Conservation (phyloP, 2,329 filamentous ascomycete species). For the Aureobasidium subglaciale region DNA sequence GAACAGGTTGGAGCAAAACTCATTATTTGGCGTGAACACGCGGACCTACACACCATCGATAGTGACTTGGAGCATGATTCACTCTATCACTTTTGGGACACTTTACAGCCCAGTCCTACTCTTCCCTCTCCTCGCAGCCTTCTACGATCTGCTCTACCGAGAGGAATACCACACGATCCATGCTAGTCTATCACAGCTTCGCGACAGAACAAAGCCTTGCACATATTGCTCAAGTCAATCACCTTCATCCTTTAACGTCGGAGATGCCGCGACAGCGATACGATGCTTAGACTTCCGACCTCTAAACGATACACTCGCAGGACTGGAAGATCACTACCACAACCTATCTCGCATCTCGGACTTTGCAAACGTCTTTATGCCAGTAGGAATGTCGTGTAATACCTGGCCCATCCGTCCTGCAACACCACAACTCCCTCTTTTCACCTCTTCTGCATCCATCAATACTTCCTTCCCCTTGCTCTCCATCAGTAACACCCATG, state of each 20-base stretch:
- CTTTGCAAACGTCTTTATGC: conserved; percentile 34
- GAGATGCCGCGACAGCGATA: too few species aligned
- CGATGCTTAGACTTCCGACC: too few species aligned
- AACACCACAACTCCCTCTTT: conserved; percentile 13
- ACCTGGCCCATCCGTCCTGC: conserved; percentile 32
- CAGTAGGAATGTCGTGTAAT: conserved; percentile 32
- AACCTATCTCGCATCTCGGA: conserved; percentile 25
- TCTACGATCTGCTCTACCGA: background rate
- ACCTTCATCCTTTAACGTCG: too few species aligned
- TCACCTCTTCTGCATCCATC: conserved; percentile 24
- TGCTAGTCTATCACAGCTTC: conserved; percentile 15
- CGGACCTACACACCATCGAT: conserved; percentile 30
- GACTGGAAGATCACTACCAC: too few species aligned
- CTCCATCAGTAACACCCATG: conserved; percentile 27
- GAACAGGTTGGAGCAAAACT: background rate
- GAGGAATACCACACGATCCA: background rate
- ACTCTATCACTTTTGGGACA: background rate
- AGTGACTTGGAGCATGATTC: conserved; percentile 24
- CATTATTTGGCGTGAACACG: conserved; percentile 16
- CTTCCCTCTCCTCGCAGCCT: background rate
- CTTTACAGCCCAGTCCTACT: background rate
- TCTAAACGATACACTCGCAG: too few species aligned
- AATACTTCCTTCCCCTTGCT: conserved; percentile 26
- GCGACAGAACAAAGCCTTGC: too few species aligned
- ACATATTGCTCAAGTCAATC: too few species aligned